Conservation (phyloP, 2,329 filamentous ascomycete genomes). For the Colletotrichum salicis region DNA sequence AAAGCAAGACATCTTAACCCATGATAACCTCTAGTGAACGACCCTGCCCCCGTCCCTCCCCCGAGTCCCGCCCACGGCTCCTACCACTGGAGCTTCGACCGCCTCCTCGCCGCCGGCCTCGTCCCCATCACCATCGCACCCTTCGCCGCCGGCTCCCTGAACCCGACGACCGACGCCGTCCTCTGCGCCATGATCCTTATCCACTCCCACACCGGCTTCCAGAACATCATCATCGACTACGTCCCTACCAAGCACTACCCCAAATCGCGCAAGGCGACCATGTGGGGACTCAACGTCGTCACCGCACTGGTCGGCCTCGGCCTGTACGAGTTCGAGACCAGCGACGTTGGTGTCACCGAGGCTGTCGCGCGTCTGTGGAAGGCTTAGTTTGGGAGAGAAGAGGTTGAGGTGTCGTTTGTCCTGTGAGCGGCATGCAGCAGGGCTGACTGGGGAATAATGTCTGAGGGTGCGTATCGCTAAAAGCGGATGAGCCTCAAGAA, state of each 20-base stretch:
- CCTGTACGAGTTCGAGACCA: constrained; percentile 98
- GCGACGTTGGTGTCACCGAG: constrained; percentile 94
- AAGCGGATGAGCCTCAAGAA: neutral
- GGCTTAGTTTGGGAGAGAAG: constrained; percentile 62
- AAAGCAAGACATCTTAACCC: constrained; percentile 22
- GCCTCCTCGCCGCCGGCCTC: constrained; percentile 80
- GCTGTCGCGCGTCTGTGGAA: constrained; percentile 89
- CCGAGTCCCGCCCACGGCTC: constrained; percentile 84
- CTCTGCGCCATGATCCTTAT: constrained; percentile 85
- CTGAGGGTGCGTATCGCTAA: too few species aligned
- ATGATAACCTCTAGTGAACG: constrained; percentile 74
- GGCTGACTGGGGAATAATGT: too few species aligned
- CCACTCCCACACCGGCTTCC: constrained; percentile 96
- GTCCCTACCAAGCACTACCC: constrained; percentile 79
- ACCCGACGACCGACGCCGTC: constrained; percentile 87
- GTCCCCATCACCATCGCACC: constrained; percentile 89
- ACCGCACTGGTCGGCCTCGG: constrained; percentile 87
- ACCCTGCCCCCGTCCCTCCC: constrained; percentile 79
- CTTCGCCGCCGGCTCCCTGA: constrained; percentile 90
- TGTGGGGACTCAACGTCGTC: constrained; percentile 81
- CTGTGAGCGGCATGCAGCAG: neutral
- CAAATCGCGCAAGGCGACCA: constrained; percentile 71
- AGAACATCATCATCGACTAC: constrained; percentile 92
- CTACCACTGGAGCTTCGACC: constrained; percentile 99
- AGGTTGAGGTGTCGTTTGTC: neutral